Percentiles rank a stretch among this genome's conserved stretches.
phyloP scores from a whole-genome alignment of 2,329 filamentous ascomycete genomes.

The Kalaharituber pfeilii region DNA sequence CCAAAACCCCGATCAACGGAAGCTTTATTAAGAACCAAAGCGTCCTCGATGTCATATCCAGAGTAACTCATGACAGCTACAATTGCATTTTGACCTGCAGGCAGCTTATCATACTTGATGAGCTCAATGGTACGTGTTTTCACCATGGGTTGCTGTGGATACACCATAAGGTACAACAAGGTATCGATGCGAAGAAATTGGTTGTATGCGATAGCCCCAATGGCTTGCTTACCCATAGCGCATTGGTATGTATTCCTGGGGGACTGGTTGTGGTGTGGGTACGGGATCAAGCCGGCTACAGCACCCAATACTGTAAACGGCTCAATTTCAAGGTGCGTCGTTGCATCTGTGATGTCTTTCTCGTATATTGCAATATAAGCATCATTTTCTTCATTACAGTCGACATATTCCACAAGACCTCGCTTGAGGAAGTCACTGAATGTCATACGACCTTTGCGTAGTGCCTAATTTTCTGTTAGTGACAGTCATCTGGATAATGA shows the following conservation, averaged over 20 bases:
- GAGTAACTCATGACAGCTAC: constrained; percentile 99
- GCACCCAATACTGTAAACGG: constrained; percentile 93
- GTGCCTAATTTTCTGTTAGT: not conserved
- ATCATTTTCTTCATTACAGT: constrained; percentile 97
- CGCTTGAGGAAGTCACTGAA: constrained; percentile 89
- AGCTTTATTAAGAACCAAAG: constrained; percentile 80
- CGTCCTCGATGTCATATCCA: constrained; percentile 98
- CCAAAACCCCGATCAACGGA: constrained; percentile 91
- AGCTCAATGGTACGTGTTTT: constrained; percentile 94
- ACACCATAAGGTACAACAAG: constrained; percentile 87
- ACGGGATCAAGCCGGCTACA: constrained; percentile 89
- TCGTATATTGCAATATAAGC: constrained; percentile 84
- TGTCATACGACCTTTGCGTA: constrained; percentile 46
- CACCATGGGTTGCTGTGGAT: constrained; percentile 93
- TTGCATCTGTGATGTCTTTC: constrained; percentile 59
- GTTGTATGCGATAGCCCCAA: constrained; percentile 94
- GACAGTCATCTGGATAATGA: not conserved
- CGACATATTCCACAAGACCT: constrained; percentile 87
- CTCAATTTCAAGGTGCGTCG: constrained; percentile 92
- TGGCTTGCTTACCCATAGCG: constrained; percentile 99
- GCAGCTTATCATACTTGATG: constrained; percentile 91
- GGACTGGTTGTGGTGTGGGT: constrained; percentile 97
- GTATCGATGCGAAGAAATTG: constrained; percentile 96
- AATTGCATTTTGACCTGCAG: constrained; percentile 88
- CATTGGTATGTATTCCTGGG: constrained; percentile 98